phyloP scores from a whole-genome alignment of 148 eudicot genomes.

The Simmondsia chinensis region DNA sequence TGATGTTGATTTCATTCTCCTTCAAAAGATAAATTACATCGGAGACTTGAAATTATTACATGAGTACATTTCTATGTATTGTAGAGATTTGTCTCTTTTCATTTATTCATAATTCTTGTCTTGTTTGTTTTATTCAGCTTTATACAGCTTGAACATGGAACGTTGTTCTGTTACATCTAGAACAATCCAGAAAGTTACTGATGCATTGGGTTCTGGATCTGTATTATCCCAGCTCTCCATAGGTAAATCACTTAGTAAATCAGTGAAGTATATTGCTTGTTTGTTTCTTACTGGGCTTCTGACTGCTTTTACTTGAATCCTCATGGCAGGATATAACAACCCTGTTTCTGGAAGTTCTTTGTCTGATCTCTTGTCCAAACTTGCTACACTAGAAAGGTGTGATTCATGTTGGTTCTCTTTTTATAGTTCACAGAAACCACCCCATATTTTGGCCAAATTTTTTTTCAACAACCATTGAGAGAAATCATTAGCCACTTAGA shows the following conservation, averaged over 20 bases:
- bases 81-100: not conserved
- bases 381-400: slow-evolving; percentile 57
- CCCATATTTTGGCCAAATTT: too few relatives aligned
- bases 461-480: too few relatives aligned
- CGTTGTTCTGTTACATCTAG: slow-evolving; percentile 81
- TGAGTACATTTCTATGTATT: not conserved
- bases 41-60: too few relatives aligned
- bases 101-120: not conserved
- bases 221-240: slow-evolving; percentile 54
- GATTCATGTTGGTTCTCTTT: not conserved
- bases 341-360: slow-evolving; percentile 61
- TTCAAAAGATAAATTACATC: not conserved
- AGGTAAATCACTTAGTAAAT: slow-evolving; percentile 31
- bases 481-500: too few relatives aligned
- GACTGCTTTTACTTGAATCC: not conserved
- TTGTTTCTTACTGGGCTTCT: slow-evolving; percentile 5
- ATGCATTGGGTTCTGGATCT: slow-evolving; percentile 55
- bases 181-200: slow-evolving; percentile 77
- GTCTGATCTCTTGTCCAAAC: slow-evolving; percentile 52
- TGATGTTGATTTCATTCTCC: not conserved
- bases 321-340: slow-evolving; percentile 64
- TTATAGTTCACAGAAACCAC: too few relatives aligned
- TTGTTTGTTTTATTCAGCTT: slow-evolving; percentile 40
- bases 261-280: slow-evolving; percentile 1
- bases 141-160: slow-evolving; percentile 75